Percentiles rank a stretch among this genome's conserved stretches.
Conservation (phyloP, 805 yeast species). For the Pichia nakasei region DNA sequence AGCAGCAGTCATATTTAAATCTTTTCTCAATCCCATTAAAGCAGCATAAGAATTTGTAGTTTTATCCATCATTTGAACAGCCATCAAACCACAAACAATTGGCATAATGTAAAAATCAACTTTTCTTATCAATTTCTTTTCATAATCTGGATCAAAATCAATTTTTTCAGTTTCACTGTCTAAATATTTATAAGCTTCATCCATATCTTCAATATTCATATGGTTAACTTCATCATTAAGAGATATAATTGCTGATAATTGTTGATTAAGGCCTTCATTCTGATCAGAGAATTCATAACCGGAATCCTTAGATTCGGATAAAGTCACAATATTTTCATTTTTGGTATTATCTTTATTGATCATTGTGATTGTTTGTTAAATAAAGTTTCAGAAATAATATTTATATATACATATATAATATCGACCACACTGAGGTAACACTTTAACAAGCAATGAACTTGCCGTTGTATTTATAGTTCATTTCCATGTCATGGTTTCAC, state of each 20-base stretch:
- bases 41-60: conserved; percentile 37
- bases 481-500: too few relatives aligned
- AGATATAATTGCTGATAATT: conserved; percentile 7
- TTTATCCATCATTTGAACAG: conserved; percentile 32
- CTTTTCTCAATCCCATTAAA: conserved; percentile 34
- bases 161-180: conserved; percentile 3
- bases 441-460: too few relatives aligned
- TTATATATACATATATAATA: too few relatives aligned
- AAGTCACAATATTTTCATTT: too few relatives aligned
- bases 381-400: too few relatives aligned
- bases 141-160: conserved; percentile 5
- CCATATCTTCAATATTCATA: conserved; percentile 7
- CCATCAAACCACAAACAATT: conserved; percentile 20
- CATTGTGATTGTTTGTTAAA: too few relatives aligned
- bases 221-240: conserved; percentile 3
- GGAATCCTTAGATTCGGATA: too few relatives aligned
- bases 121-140: conserved; percentile 18
- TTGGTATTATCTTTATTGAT: too few relatives aligned
- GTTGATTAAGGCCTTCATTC: too few relatives aligned
- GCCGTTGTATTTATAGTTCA: too few relatives aligned
- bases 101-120: conserved; percentile 29
- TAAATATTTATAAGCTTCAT: conserved; percentile 5
- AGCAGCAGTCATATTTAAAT: conserved; percentile 32
- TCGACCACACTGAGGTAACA: too few relatives aligned
- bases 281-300: too few relatives aligned